A percentile compares a stretch with the other conserved stretches of the same genome.
Conservation (phyloP, 108 stramenopile species). For the Cyclostephanos tholiformis region DNA sequence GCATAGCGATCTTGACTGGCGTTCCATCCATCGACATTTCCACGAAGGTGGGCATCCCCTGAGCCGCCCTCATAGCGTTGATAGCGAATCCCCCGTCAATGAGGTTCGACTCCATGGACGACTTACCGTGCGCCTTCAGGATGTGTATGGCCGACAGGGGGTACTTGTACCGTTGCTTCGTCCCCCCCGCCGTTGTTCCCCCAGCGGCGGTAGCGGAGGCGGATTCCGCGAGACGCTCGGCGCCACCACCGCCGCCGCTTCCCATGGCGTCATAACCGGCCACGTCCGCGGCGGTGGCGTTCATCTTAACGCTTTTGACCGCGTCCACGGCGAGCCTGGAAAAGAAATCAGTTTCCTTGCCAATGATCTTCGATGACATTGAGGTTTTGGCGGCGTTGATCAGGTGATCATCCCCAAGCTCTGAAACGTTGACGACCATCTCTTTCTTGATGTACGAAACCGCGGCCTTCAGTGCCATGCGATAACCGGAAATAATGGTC, state of each 20-base stretch:
- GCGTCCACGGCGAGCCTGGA: conserved; percentile 96
- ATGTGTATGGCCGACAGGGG: conserved; percentile 98
- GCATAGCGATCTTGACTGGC: conserved; percentile 92
- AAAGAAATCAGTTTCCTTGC: conserved; percentile 94
- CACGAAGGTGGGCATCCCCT: conserved; percentile 96
- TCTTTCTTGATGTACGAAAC: conserved; percentile 94
- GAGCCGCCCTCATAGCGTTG: conserved; percentile 92
- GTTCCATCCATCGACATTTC: conserved; percentile 45
- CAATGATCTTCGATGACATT: conserved; percentile 98
- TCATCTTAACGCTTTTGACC: conserved; percentile 89
- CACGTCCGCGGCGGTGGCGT: conserved; percentile 52
- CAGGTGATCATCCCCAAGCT: conserved; percentile 86
- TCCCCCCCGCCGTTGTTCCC: conserved; percentile 16
- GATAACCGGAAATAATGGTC: conserved; percentile 96
- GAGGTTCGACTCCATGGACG: conserved; percentile 88
- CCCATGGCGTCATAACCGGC: conserved; percentile 58
- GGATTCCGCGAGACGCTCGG: not conserved
- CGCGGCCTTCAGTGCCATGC: conserved; percentile 95
- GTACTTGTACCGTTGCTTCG: conserved; percentile 77
- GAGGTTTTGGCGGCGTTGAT: conserved; percentile 95
- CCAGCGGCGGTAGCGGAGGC: conserved; percentile 8
- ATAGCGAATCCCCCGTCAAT: conserved; percentile 96
- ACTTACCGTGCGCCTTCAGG: conserved; percentile 99
- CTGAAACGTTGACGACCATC: conserved; percentile 85
- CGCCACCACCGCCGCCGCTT: conserved; percentile 4